Evolutionary conservation across 2,329 filamentous ascomycete species (phyloP), one percentile per base, ranked within the genome.

Genomic region (Alternaria sp.): DNA sequence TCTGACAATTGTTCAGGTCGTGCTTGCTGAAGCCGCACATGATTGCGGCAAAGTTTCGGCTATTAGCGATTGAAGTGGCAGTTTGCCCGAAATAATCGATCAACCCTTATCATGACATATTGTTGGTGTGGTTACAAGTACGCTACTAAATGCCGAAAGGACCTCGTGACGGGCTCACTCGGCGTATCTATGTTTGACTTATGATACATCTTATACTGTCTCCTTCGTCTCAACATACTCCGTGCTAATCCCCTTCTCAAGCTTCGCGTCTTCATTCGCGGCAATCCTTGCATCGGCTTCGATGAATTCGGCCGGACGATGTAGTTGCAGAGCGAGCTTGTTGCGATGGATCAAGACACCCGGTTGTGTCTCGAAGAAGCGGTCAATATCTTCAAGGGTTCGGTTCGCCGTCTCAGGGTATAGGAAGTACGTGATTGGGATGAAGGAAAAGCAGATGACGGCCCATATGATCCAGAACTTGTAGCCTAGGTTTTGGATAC

Each of bases 381-480:
- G 70, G 59, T 83, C 81, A 69, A 83, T 82, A 42, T 83, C 81
- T 64, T 84, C 82, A 6, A 84, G 73, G 0, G 81, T 74, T 2
- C 71, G 50, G 45, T 80, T 73, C 5, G 72, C 71, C 0, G 85
- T 86, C 69, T 86, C 84, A 0, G 84, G 84, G 54, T 84, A 84
- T 42, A 85, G 77, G 57, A 82, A 76, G 66, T 81, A 84, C 5
- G 83, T 80, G 37, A 83, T 78, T 2, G 83, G 83, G 41, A 85
- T 72, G 54, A 85, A 84, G 17, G 77, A 74, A 36, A 80, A 82
- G 73, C 84, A 85, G 66, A 84, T 80, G n/a, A 80, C 78, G 2
- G 83, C 81, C 72, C 84, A 87, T 62, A 86, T 79, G 33, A 86
- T 79, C 74, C 81, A 86, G 52, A 82, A 86, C 53, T 79, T 80